These are phyloP conservation scores for Fusarium secorum DNA, from an alignment of 2,329 filamentous ascomycete species.

Conservation along the genomic window DNA sequence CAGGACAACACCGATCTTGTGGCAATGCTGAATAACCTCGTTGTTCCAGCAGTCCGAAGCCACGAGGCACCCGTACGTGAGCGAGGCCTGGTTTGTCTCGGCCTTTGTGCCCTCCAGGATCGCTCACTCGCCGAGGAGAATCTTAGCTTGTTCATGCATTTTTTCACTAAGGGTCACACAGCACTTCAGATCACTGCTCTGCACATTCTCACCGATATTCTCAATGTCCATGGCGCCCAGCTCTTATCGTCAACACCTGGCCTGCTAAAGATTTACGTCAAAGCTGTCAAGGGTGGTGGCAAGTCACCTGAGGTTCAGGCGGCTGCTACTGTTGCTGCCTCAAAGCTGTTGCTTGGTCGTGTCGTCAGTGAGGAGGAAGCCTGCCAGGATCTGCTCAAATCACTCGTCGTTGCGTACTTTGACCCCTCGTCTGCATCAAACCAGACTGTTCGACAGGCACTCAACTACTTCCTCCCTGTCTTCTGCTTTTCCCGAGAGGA, in stretches of 20 bases:
- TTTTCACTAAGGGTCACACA: conserved; percentile 92
- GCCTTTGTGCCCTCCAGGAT: conserved; percentile 89
- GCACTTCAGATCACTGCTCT: conserved; percentile 88
- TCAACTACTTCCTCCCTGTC: conserved; percentile 94
- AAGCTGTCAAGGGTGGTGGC: conserved; percentile 76
- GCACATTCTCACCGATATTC: conserved; percentile 91
- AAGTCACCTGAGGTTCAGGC: conserved; percentile 79
- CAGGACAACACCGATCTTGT: conserved; percentile 92
- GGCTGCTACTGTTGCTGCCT: conserved; percentile 80
- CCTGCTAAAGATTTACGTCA: conserved; percentile 85
- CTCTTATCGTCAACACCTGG: conserved; percentile 73
- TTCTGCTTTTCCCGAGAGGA: conserved; percentile 87
- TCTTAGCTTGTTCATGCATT: conserved; percentile 90
- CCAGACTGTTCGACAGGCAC: conserved; percentile 81
- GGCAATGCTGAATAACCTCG: conserved; percentile 96
- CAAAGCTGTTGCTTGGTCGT: conserved; percentile 84
- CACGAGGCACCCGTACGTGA: conserved; percentile 94
- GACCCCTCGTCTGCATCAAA: conserved; percentile 83
- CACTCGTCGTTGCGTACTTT: conserved; percentile 87
- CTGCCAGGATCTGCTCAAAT: conserved; percentile 79
- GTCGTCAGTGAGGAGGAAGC: conserved; percentile 75
- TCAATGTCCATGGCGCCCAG: conserved; percentile 86
- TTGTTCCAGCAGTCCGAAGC: conserved; percentile 92
- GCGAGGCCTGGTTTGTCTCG: conserved; percentile 86
- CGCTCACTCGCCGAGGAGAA: conserved; percentile 93